Base-by-base conservation (phyloP, 2,329 filamentous ascomycete genomes). In the Pseudogymnoascus sp. region DNA sequence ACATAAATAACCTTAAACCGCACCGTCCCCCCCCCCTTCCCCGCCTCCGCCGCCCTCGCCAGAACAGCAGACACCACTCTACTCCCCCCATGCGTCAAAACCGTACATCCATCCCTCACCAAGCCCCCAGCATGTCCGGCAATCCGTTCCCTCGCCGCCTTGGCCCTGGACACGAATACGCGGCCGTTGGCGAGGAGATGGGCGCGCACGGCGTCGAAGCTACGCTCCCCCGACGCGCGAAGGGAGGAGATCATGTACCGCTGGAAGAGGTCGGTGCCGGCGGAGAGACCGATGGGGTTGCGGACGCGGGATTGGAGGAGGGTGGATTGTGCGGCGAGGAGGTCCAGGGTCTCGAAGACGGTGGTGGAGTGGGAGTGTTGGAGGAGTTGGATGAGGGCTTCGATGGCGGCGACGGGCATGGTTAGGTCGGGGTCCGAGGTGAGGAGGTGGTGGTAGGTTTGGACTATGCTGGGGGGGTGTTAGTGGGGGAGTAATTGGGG, bases 241-340 rank as follows among this genome's bases (percentile, higher is more conserved):
- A 88, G 81, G 68, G 83, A 92, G 64, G 87, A 86, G 72, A 96
- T 89, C 70, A 99, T 85, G 77, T 96, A 98, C 74, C 93, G 89
- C 75, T 95, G 90, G 81, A 99, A 98, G 65, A 98, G 86, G 75
- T 97, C 93, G 66, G 93, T 96, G 71, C 95, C 95, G 63, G 96
- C 95, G 60, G 90, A 92, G 14, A 98, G 85, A 4, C 93, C 93
- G 64, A 98, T 90, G 13, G 93, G 90, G 78, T 99, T 98, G 6
- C 89, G 83, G 62, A 96, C 89, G 19, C 87, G 86, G 65, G 82
- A 81, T 76, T 93, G 93, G 68, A 99, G 85, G 71, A 86, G 85
- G 62, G 85, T 81, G 61, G 91, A 93, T 74, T 95, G 88, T 57
- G 83, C 85, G 72, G 88, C 87, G 67, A 98, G 85, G 54, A 93